phyloP scores from a whole-genome alignment of 495 filamentous ascomycete species.

The Bacidia rubella region DNA sequence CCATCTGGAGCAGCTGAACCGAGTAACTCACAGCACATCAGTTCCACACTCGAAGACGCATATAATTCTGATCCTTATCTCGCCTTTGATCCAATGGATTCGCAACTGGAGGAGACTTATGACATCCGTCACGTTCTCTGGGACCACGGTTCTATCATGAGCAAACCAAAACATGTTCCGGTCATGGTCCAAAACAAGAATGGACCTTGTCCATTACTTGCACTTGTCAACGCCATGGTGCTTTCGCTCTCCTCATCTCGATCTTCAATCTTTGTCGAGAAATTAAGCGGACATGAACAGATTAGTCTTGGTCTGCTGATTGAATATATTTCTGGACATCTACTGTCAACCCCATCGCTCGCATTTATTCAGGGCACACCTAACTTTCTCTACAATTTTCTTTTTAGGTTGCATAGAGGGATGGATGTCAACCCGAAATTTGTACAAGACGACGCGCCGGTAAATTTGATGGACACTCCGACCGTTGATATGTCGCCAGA shows the following conservation, averaged over 20 bases:
- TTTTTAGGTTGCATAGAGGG: conserved; percentile 81
- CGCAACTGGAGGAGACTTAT: conserved; percentile 45
- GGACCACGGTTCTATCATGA: conserved; percentile 32
- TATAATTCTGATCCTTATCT: too few relatives aligned
- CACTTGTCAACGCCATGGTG: conserved; percentile 82
- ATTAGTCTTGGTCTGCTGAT: conserved; percentile 74
- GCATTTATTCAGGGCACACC: neutral
- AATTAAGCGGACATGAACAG: conserved; percentile 66
- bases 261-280: conserved; percentile 60
- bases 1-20: too few relatives aligned
- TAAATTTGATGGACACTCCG: conserved; percentile 30
- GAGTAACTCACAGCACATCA: too few relatives aligned
- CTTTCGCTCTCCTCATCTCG: conserved; percentile 54
- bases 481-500: conserved; percentile 23
- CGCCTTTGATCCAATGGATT: too few relatives aligned
- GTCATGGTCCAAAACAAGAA: conserved; percentile 1
- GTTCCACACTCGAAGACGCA: too few relatives aligned
- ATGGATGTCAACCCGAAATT: conserved; percentile 98
- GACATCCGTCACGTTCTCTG: conserved; percentile 58
- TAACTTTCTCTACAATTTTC: conserved; percentile 59
- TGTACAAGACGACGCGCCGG: conserved; percentile 35
- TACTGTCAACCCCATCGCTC: conserved; percentile 17
- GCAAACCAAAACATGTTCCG: conserved; percentile 32
- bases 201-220: conserved; percentile 73
- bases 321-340: conserved; percentile 43